Conservation (phyloP, 2,329 filamentous ascomycete species). For the Arthroderma sp. region DNA sequence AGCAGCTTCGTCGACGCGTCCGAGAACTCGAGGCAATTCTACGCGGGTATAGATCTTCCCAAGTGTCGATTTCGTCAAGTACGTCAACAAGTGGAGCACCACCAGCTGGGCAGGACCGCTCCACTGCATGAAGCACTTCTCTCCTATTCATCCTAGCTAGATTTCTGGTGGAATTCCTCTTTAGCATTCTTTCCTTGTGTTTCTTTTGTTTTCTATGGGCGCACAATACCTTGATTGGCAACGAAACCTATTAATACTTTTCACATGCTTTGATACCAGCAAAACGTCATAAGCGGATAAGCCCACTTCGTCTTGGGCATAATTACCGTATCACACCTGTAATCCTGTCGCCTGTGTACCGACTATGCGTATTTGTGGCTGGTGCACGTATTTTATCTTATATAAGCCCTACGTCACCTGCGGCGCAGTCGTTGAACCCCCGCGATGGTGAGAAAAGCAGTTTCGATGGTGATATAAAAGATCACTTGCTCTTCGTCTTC, state of each 20-base stretch:
- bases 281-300: too few relatives aligned
- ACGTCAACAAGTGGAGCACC: background rate
- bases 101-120: background rate
- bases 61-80: background rate
- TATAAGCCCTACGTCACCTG: slow-evolving; percentile 19
- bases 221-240: background rate
- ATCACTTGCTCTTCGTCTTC: too few relatives aligned
- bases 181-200: background rate
- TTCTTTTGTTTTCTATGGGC: background rate
- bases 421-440: slow-evolving; percentile 18
- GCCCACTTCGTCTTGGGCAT: too few relatives aligned
- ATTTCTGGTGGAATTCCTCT: background rate
- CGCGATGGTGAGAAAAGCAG: slow-evolving; percentile 5
- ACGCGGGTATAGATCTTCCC: slow-evolving; percentile 16
- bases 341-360: too few relatives aligned
- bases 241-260: background rate
- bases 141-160: background rate
- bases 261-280: too few relatives aligned
- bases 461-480: background rate
- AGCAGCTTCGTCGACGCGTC: slow-evolving; percentile 30
- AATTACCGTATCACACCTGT: too few relatives aligned
- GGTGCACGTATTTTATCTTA: slow-evolving; percentile 12
- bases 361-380: slow-evolving; percentile 13
- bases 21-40: slow-evolving; percentile 30
- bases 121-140: background rate